phyloP scores from a whole-genome alignment of 495 filamentous ascomycete genomes.

The Neurospora sp. region DNA sequence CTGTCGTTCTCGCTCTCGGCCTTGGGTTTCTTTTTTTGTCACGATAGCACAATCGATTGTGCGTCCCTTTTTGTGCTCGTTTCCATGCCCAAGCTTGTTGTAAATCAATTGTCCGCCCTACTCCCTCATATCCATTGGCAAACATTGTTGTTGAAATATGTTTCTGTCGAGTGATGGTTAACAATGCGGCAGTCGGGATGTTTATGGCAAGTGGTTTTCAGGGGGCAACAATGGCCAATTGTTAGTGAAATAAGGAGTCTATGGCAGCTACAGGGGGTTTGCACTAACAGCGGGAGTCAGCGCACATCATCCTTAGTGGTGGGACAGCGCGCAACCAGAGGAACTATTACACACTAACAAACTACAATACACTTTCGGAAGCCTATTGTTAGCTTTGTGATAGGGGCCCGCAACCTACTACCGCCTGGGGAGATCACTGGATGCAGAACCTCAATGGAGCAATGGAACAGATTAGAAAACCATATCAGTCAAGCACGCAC shows the following conservation, averaged over 20 bases:
- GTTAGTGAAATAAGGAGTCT: neutral
- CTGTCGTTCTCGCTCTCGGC: neutral
- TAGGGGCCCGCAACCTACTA: neutral
- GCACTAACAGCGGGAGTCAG: neutral
- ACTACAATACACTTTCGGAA: accelerated
- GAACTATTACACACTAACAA: neutral
- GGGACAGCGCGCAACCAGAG: neutral
- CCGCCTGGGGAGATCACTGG: neutral
- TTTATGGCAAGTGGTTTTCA: neutral
- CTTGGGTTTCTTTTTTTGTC: neutral
- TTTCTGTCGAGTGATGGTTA: neutral
- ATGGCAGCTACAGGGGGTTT: neutral
- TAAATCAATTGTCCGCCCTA: neutral
- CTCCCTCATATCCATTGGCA: neutral
- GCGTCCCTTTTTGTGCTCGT: too few relatives aligned
- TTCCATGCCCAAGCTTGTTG: neutral
- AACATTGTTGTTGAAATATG: neutral
- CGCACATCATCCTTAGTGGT: neutral
- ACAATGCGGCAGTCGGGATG: too few relatives aligned
- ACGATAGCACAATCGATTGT: neutral
- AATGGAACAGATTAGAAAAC: too few relatives aligned
- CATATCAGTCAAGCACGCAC: neutral
- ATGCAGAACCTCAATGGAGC: neutral
- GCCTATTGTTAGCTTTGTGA: neutral
- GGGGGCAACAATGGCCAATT: accelerated